A percentile compares a stretch with the other conserved stretches of the same genome.
Evolutionary conservation across 2,329 filamentous ascomycete genomes (phyloP).

Genomic region (Penicillium sp.): DNA sequence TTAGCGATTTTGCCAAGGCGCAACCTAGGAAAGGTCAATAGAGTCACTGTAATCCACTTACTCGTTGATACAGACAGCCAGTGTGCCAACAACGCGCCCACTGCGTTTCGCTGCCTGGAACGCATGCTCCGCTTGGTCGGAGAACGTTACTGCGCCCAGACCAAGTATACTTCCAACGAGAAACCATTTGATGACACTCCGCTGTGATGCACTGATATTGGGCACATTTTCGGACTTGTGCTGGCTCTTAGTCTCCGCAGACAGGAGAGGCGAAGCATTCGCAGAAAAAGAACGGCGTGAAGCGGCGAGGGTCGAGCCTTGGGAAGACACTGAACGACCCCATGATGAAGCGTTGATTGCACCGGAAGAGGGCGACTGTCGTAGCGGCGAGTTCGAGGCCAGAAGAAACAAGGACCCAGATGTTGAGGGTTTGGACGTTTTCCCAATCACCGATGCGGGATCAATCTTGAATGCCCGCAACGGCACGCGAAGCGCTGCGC

Average conservation of each 20-base stretch:
- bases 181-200: slow-evolving; percentile 34
- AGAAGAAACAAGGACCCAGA: slow-evolving; percentile 11
- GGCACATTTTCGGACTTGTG: slow-evolving; percentile 2
- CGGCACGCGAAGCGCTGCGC: slow-evolving; percentile 34
- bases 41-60: slow-evolving; percentile 47
- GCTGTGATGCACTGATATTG: slow-evolving; percentile 13
- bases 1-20: slow-evolving; percentile 13
- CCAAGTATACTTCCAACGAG: slow-evolving; percentile 40
- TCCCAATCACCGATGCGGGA: slow-evolving; percentile 31
- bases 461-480: slow-evolving; percentile 34
- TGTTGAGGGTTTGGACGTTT: slow-evolving; percentile 21
- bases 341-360: not conserved
- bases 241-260: slow-evolving; percentile 4
- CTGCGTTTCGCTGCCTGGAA: slow-evolving; percentile 75
- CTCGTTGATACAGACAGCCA: slow-evolving; percentile 87
- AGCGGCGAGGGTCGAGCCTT: not conserved
- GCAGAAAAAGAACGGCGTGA: slow-evolving; percentile 21
- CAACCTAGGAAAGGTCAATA: not conserved
- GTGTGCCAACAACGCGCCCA: slow-evolving; percentile 70
- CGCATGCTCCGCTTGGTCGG: slow-evolving; percentile 70
- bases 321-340: not conserved
- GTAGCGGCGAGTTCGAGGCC: not conserved
- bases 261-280: slow-evolving; percentile 17
- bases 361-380: not conserved
- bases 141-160: slow-evolving; percentile 51